Evolutionary conservation across 441 rosid species (phyloP), one percentile per base, ranked within the genome.

Genomic region (Erodium chrysanthum): DNA sequence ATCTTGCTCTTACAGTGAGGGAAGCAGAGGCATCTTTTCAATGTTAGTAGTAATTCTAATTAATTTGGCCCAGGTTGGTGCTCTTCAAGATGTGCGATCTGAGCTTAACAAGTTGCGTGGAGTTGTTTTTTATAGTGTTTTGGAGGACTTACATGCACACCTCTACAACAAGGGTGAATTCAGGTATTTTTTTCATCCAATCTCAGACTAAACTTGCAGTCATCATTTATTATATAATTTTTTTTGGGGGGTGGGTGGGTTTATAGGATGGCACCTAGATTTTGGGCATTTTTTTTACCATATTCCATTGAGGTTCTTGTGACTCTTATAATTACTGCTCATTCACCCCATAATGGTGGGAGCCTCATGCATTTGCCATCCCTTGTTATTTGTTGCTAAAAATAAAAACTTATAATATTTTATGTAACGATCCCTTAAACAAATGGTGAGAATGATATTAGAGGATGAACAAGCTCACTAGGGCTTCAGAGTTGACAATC

Each of bases 71-170:
- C 75, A 95, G 99, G 99, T 95, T 75, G 98, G 99, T 67, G 96
- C 98, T 73, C 97, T 95, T 81, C 99, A 90, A 90, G 99, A 95
- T 79, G 87, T 95, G 66, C 84, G 96, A 81, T 90, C 98, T 78
- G 99, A 92, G 85, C 82, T 95, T 76, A 77, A 86, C 69, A 92
- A 95, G 83, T 77, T 95, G 83, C 85, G 91, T 54, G 98, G 98
- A 73, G 82, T 80, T 69, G 79, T 92, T 31, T 95, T 95, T 80
- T 92, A 83, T 75, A 87, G 85, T 81, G 73, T 95, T 74, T 76
- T 95, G 81, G 99, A 95, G 81, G 99, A 95, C 76, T 83, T 95
- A 86, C 98, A 92, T 82, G 83, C 85, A 7, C 99, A 95, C 83
- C 88, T 95, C 69, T 95, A 91, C 81, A 95, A 92, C 76, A 88